Evolutionary conservation across 2,329 filamentous ascomycete genomes (phyloP).

Genomic region (Fusarium liriodendri): DNA sequence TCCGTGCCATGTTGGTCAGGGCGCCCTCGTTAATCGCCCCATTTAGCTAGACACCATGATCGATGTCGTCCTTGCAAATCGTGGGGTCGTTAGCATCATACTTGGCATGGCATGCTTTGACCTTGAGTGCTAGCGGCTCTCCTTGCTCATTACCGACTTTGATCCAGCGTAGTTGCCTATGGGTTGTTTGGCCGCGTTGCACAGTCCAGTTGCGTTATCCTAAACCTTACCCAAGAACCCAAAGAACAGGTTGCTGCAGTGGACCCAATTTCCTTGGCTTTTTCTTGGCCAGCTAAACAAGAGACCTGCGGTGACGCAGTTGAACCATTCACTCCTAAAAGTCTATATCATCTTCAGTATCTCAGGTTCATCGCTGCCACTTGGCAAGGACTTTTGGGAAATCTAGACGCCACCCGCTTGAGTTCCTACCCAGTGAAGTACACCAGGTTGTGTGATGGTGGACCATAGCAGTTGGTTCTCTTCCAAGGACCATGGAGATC

Average conservation of each 20-base stretch:
- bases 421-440: no score
- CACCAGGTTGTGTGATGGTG: no score
- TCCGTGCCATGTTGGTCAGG: neutral
- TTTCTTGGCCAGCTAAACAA: neutral
- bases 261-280: neutral
- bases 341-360: neutral
- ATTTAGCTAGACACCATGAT: neutral
- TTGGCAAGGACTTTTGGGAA: neutral
- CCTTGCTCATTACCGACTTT: neutral
- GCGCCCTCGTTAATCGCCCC: neutral
- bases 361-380: neutral
- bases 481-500: neutral
- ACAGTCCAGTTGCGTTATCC: neutral
- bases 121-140: neutral
- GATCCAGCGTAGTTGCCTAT: neutral
- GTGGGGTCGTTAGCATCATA: neutral
- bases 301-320: neutral
- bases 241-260: neutral
- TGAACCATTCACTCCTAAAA: neutral
- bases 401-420: neutral
- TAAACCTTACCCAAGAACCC: neutral
- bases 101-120: neutral
- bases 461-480: no score
- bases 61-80: neutral
- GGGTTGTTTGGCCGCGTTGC: neutral